Base-by-base conservation (phyloP, 225 moss, liverwort and hornwort species). In the Pleurozium schreberi region DNA sequence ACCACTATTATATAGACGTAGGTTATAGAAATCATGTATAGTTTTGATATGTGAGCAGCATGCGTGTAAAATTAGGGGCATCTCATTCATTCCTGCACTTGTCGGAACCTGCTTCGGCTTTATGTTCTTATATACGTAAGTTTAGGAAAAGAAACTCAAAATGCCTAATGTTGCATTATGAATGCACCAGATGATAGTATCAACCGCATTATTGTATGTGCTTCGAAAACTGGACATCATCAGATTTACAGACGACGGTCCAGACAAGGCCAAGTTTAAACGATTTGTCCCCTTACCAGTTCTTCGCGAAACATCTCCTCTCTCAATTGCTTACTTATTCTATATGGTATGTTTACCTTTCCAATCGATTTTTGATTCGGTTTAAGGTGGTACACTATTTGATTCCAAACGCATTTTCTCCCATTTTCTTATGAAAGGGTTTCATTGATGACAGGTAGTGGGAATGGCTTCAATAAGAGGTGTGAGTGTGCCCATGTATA, bases 401-500 rank as follows among this genome's bases (percentile, higher is more conserved):
- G 40, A 61, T 87, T 84, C 27, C 62, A 38, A n/a, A 75, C 27
- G 12, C 66, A 53, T 89, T 63, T 84, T 30, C 40, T 86, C 84
- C 67, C 47, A 52, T 75, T 76, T 71, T 62, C 61, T 90, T 36
- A 58, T 84, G 19, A 47, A 71, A 84, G 71, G 87, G 45, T 36
- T 88, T 84, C 81, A 49, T 86, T 74, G 67, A 88, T 82, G 83
- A 79, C 93, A 99, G 98, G 95, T 99, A 58, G 96, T 95, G 86
- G 97, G 99, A 88, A 99, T 99, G 99, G 97, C 99, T 84, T 97
- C 99, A 80, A 96, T 99, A 93, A 93, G 97, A 89, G 99, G 99
- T 93, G 97, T 99, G 63, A 99, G 95, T 94, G 96, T 97, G 83
- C 99, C 99, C 64, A 97, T 99, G 97, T 99, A 97, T 82, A 99